Percentiles rank a stretch among this genome's conserved stretches.
Conservation (phyloP, 2,329 filamentous ascomycete genomes). For the Stromatinia cepivora region DNA sequence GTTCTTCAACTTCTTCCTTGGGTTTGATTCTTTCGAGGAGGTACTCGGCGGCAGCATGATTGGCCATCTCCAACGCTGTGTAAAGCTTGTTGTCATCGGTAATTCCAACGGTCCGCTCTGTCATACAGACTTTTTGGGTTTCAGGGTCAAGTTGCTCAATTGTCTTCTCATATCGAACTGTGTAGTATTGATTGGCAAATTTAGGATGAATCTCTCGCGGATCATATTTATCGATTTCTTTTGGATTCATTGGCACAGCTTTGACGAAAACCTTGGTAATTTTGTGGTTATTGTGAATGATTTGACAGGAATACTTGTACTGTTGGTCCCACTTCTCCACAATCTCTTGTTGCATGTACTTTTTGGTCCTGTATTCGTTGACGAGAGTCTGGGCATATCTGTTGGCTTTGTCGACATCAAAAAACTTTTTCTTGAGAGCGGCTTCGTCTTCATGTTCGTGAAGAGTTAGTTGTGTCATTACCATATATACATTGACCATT, state of each 20-base stretch:
- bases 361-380: slow-evolving; percentile 13
- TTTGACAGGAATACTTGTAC: neutral
- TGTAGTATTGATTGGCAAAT: slow-evolving; percentile 5
- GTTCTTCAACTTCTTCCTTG: slow-evolving; percentile 18
- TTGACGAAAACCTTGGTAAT: slow-evolving; percentile 10
- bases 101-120: neutral
- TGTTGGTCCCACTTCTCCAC: slow-evolving; percentile 2
- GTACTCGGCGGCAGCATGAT: slow-evolving; percentile 28
- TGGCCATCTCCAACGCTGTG: slow-evolving; percentile 28
- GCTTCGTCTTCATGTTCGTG: neutral
- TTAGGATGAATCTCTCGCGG: neutral
- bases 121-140: neutral
- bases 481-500: slow-evolving; percentile 22
- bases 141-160: neutral
- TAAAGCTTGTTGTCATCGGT: slow-evolving; percentile 5
- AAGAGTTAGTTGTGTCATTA: slow-evolving; percentile 10
- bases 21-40: slow-evolving; percentile 24
- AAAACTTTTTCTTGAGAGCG: slow-evolving; percentile 8
- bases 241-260: neutral
- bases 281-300: neutral
- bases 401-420: slow-evolving; percentile 22
- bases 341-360: neutral
- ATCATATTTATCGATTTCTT: slow-evolving; percentile 7
- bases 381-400: slow-evolving; percentile 8
- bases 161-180: slow-evolving; percentile 3